Conservation (phyloP, 2,329 filamentous ascomycete genomes). For the Claviceps sp. region DNA sequence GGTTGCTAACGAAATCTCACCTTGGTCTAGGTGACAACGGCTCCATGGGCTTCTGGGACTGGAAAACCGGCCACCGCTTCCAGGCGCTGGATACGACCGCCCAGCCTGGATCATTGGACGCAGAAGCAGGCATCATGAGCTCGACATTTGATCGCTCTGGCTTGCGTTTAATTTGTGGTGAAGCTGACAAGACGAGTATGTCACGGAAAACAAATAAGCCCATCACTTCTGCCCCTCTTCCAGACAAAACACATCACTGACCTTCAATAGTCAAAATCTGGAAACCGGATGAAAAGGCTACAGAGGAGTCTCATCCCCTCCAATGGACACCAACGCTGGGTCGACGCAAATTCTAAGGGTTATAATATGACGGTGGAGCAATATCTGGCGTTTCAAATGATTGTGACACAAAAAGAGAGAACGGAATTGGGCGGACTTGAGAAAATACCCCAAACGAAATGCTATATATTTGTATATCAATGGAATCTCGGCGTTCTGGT, state of each 20-base stretch:
- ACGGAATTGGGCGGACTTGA: background rate
- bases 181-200: constrained; percentile 86
- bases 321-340: constrained; percentile 80
- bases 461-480: constrained; percentile 14
- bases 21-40: constrained; percentile 59
- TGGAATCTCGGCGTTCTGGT: too few species aligned
- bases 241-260: constrained; percentile 23
- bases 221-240: background rate
- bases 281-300: constrained; percentile 86
- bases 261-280: constrained; percentile 74
- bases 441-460: constrained; percentile 4
- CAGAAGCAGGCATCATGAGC: constrained; percentile 89
- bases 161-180: constrained; percentile 78
- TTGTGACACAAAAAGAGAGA: background rate
- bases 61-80: constrained; percentile 90
- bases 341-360: constrained; percentile 54
- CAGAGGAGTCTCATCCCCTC: constrained; percentile 78
- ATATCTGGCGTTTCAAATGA: background rate
- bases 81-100: constrained; percentile 83
- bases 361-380: too few species aligned
- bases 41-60: constrained; percentile 96
- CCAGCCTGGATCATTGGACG: constrained; percentile 85
- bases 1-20: background rate
- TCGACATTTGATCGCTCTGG: constrained; percentile 86
- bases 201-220: constrained; percentile 4